Percentiles rank a stretch among this genome's conserved stretches.
These are phyloP conservation scores for Dispira simplex DNA, from an alignment of 192 early-diverging fungal genomes.

Conservation along the genomic window DNA sequence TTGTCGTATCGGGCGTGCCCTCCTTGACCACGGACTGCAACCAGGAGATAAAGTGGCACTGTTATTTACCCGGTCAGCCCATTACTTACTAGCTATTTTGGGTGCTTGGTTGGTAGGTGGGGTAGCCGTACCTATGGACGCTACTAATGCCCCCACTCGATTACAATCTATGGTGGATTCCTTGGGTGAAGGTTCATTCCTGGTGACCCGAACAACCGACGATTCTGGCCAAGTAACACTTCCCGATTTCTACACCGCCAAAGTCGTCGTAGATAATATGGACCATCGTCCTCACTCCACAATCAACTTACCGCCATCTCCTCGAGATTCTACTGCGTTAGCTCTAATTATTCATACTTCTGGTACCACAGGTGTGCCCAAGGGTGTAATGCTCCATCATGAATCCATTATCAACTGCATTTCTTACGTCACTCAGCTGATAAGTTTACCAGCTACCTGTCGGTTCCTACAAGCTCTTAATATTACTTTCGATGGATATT, in stretches of 20 bases:
- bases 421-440: too few relatives aligned
- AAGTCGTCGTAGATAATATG: too few relatives aligned
- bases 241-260: too few relatives aligned
- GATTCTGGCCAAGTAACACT: background rate
- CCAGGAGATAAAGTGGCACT: background rate
- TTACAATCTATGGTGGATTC: background rate
- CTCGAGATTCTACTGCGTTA: background rate
- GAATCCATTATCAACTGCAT: background rate
- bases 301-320: background rate
- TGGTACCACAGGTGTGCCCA: slow-evolving; percentile 9
- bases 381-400: background rate
- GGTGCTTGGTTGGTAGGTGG: background rate
- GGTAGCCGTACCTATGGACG: background rate
- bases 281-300: too few relatives aligned
- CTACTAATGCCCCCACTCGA: background rate
- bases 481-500: slow-evolving; percentile 1
- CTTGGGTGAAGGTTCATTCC: background rate
- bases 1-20: background rate
- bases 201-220: too few relatives aligned
- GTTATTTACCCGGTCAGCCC: background rate
- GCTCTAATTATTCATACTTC: slow-evolving; percentile 7
- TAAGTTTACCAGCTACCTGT: background rate
- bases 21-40: background rate
- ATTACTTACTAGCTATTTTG: background rate
- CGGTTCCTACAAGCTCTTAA: slow-evolving; percentile 6